Evolutionary conservation across 306 rosid species (phyloP), one percentile per base, ranked within the genome.

Genomic region (Luffa aegyptiaca): DNA sequence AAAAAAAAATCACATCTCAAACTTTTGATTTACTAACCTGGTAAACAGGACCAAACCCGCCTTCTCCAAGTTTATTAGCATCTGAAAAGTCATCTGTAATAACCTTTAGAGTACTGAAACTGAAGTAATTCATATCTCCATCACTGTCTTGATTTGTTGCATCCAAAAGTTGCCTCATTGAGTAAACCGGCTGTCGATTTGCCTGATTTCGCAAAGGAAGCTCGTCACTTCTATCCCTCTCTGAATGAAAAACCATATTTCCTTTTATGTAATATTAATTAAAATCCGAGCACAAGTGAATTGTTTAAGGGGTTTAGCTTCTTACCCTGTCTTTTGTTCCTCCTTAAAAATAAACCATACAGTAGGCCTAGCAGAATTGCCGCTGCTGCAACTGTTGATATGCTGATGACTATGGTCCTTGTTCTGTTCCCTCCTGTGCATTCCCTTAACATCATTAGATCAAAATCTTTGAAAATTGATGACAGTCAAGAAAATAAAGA

Each of bases 1-100:
- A 6, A 1, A 1, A 13, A 10, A 33, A 14, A 48, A 1, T 26
- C 66, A 69, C 3, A 42, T 20, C 14, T 20, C 76, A 45, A 42
- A 48, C 41, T 44, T 72, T 12, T 46, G 58, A 48, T 72, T 48
- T 10, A 74, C 17, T 31, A 51, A 89, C 93, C 89, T 76, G 86
- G 80, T 89, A 91, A 81, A 89, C 89, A 55, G 84, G 56, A 51
- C 96, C 96, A 82, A 89, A 91, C 70, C 91, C 90, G 10, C 93
- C 93, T 79, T 89, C 79, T 71, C 96, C 93, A 51, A 89, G 88
- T 55, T 82, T 88, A 37, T 89, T 88, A 58, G 66, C 82, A 72
- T 85, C 81, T 39, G 88, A 85, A 65, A 91, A 89, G 77, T 86
- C 35, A 74, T 86, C 26, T 5, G 91, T 87, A 0, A 90, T 88